phyloP scores from a whole-genome alignment of 2,329 filamentous ascomycete genomes.

The Penicillium crustosum region DNA sequence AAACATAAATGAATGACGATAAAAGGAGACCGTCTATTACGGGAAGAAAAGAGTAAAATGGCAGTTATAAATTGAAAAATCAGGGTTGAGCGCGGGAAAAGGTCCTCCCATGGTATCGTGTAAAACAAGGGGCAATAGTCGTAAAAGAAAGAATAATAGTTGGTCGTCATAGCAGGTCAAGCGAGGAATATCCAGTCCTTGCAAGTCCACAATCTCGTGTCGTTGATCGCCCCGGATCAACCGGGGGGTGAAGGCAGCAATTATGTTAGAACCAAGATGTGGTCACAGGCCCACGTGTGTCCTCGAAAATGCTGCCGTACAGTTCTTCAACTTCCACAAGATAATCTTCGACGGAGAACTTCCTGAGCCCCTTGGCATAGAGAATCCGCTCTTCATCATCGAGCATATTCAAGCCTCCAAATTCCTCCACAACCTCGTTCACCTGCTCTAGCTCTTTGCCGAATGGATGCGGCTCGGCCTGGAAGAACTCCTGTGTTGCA shows the following conservation, averaged over 20 bases:
- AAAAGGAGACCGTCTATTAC: background rate
- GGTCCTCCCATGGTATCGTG: conserved; percentile 27
- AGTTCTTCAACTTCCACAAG: conserved; percentile 73
- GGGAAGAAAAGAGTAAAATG: background rate
- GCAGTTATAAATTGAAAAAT: conserved; percentile 3
- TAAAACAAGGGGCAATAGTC: conserved; percentile 17
- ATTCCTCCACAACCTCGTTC: conserved; percentile 89
- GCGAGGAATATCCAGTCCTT: conserved; percentile 28
- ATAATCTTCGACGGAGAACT: conserved; percentile 80
- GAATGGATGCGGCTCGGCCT: conserved; percentile 65
- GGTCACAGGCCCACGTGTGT: conserved; percentile 38
- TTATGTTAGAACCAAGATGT: conserved; percentile 36
- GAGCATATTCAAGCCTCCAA: conserved; percentile 61
- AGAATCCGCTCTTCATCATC: conserved; percentile 76
- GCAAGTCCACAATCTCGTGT: conserved; percentile 17
- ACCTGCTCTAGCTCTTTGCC: conserved; percentile 88
- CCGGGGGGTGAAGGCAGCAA: conserved; percentile 15
- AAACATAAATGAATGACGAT: background rate
- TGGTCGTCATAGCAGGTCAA: conserved; percentile 31
- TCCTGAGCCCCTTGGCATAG: conserved; percentile 65
- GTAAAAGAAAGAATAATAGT: conserved; percentile 33
- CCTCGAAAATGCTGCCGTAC: conserved; percentile 61
- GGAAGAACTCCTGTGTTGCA: conserved; percentile 40
- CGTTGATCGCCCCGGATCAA: conserved; percentile 20
- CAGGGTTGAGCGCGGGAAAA: conserved; percentile 13